A percentile compares a stretch with the other conserved stretches of the same genome.
Conservation (phyloP, 2,329 filamentous ascomycete species). For the Exophiala bonariae region DNA sequence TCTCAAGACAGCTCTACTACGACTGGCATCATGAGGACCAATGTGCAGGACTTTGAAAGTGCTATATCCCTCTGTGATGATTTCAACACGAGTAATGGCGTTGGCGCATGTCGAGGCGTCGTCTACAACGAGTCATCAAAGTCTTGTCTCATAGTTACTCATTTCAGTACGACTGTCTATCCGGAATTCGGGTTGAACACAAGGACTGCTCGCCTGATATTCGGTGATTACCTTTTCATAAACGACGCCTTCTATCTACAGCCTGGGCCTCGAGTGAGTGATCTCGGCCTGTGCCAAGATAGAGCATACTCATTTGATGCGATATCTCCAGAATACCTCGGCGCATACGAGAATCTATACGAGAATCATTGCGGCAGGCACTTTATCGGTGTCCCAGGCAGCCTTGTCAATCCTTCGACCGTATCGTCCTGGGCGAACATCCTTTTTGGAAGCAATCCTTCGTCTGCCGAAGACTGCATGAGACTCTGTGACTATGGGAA, state of each 20-base stretch:
- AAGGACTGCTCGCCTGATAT: background rate
- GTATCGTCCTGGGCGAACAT: background rate
- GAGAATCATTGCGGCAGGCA: constrained; percentile 1
- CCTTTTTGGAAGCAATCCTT: too few relatives aligned
- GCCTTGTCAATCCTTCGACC: background rate
- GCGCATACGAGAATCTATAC: constrained; percentile 1
- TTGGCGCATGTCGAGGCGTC: background rate
- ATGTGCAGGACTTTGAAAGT: background rate
- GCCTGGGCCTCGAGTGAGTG: background rate
- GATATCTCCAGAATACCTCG: background rate
- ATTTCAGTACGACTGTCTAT: background rate
- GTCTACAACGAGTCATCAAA: background rate
- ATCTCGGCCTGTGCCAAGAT: background rate
- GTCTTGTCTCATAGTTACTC: background rate
- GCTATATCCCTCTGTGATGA: background rate
- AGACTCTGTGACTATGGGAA: constrained; percentile 4
- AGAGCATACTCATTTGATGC: constrained; percentile 1
- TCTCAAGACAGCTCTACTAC: background rate
- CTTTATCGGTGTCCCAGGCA: background rate
- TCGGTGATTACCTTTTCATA: background rate
- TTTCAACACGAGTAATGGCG: background rate
- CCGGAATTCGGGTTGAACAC: background rate
- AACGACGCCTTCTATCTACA: constrained; percentile 3
- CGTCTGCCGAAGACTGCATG: constrained; percentile 1
- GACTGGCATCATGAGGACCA: background rate